These are phyloP conservation scores for Globisporangium mamillatum DNA, from an alignment of 352 stramenopile species.

Conservation along the genomic window DNA sequence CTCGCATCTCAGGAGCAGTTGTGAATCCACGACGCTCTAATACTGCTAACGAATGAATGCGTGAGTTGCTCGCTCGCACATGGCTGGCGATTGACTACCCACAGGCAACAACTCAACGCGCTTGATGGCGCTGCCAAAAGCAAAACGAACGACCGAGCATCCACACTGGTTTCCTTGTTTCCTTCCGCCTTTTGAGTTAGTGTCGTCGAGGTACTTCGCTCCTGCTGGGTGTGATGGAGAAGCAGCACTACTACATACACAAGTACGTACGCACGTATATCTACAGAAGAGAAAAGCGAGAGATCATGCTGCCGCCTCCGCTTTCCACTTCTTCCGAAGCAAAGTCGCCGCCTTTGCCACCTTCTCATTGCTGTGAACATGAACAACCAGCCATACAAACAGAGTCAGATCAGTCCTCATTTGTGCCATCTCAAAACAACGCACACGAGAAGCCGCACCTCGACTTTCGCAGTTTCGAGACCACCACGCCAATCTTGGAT, in stretches of 20 bases:
- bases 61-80: background rate
- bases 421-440: background rate
- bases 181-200: background rate
- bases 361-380: conserved; percentile 55
- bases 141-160: background rate
- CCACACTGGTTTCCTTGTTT: background rate
- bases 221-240: background rate
- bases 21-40: background rate
- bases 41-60: background rate
- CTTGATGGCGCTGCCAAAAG: background rate
- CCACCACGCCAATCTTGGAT: conserved; percentile 70
- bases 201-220: background rate
- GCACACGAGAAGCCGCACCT: conserved; percentile 27
- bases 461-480: conserved; percentile 79
- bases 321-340: conserved; percentile 83
- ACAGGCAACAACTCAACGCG: background rate
- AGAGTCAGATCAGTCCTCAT: conserved; percentile 17
- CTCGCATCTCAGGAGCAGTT: background rate
- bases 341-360: conserved; percentile 50
- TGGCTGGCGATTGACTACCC: background rate
- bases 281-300: conserved; percentile 2
- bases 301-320: conserved; percentile 31
- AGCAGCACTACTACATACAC: background rate
- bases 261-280: conserved; percentile 1
- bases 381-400: conserved; percentile 48